Percentiles rank a stretch among this genome's conserved stretches.
Conservation (phyloP, 176 grass and related monocot species). For the Juncus inflexus region DNA sequence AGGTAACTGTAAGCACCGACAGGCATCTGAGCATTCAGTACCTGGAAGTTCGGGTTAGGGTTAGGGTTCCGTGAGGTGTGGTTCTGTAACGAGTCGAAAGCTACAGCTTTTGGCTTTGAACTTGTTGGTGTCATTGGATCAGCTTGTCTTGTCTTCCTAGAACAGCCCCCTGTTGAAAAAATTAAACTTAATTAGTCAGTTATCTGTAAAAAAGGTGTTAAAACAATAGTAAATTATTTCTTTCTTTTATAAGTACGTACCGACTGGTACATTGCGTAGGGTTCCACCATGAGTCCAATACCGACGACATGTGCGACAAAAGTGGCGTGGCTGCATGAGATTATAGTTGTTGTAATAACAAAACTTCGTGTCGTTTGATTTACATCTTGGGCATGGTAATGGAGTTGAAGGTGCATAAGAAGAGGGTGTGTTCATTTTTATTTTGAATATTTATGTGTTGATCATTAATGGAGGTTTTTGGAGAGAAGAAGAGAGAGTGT, state of each 20-base stretch:
- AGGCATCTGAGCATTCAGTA: conserved; percentile 4
- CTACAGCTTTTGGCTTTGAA: neutral
- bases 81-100: neutral
- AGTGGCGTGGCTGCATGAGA: conserved; percentile 19
- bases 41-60: neutral
- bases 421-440: conserved; percentile 10
- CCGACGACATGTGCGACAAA: conserved; percentile 12
- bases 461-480: neutral
- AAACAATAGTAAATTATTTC: too few species aligned
- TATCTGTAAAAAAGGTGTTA: too few species aligned
- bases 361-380: neutral
- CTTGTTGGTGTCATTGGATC: neutral
- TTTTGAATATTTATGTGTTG: conserved; percentile 4
- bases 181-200: too few species aligned
- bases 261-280: conserved; percentile 22
- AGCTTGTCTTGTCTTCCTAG: conserved; percentile 20
- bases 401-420: neutral
- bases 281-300: conserved; percentile 25
- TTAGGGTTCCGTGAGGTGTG: conserved; percentile 6
- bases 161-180: neutral
- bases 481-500: neutral
- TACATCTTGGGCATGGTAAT: conserved; percentile 23
- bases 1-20: conserved; percentile 3
- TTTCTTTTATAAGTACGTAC: too few species aligned
- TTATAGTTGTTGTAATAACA: too few species aligned